Conservation (phyloP, 2,329 filamentous ascomycete genomes). For the Ilyonectria destructans region DNA sequence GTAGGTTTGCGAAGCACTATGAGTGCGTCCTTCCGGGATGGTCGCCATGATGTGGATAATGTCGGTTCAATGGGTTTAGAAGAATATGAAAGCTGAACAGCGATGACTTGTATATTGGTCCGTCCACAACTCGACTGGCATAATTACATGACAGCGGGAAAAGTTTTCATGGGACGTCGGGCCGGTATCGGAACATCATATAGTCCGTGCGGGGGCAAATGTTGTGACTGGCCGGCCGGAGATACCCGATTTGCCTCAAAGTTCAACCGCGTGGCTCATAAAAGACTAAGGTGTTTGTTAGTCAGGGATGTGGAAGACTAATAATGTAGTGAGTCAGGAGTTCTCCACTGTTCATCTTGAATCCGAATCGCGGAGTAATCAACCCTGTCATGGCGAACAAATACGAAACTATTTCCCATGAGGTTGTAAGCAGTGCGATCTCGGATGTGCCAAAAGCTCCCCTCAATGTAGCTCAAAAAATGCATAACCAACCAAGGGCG, state of each 20-base stretch:
- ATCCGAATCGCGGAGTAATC: too few relatives aligned
- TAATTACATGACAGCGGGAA: background rate
- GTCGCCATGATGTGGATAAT: background rate
- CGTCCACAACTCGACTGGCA: background rate
- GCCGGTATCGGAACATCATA: background rate
- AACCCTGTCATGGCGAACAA: background rate
- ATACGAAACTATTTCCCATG: background rate
- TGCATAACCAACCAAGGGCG: background rate
- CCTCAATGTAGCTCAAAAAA: background rate
- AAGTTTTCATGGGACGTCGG: background rate
- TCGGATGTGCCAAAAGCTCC: background rate
- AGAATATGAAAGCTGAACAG: background rate
- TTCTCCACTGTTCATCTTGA: background rate
- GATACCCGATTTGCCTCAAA: background rate
- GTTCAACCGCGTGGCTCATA: background rate
- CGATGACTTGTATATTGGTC: slow-evolving; percentile 1
- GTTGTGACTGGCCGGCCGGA: background rate
- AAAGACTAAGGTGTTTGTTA: background rate
- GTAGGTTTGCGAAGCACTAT: slow-evolving; percentile 17
- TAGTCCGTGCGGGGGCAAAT: background rate
- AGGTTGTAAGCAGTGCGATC: background rate
- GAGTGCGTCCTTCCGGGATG: slow-evolving; percentile 1
- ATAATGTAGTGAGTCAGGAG: background rate
- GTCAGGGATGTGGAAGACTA: background rate
- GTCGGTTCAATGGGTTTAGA: background rate